Evolutionary conservation across 2,329 filamentous ascomycete species (phyloP).

Genomic region (Apiospora sp.): DNA sequence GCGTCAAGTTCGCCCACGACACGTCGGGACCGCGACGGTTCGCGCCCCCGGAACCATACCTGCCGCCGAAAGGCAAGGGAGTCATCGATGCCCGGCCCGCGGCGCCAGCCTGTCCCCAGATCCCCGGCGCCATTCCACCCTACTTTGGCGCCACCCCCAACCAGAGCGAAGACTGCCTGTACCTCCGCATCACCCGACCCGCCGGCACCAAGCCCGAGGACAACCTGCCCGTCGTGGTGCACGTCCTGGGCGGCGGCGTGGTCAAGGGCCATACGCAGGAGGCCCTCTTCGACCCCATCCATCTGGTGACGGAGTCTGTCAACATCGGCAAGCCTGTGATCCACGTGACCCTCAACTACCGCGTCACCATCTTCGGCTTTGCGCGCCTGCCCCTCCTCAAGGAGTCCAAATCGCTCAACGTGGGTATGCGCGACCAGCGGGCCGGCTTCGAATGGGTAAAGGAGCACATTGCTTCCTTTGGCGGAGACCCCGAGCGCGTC

Average conservation of each 20-base stretch:
- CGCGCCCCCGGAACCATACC: not conserved
- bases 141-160: constrained; percentile 38
- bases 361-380: constrained; percentile 46
- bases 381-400: constrained; percentile 35
- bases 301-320: constrained; percentile 48
- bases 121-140: constrained; percentile 23
- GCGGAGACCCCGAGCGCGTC: constrained; percentile 53
- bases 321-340: constrained; percentile 36
- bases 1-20: constrained; percentile 10
- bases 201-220: constrained; percentile 46
- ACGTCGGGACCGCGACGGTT: not conserved
- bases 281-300: constrained; percentile 42
- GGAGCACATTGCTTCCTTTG: constrained; percentile 56
- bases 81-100: not conserved
- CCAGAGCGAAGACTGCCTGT: constrained; percentile 65
- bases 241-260: constrained; percentile 59
- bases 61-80: not conserved
- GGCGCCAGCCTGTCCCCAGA: not conserved
- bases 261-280: constrained; percentile 48
- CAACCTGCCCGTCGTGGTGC: constrained; percentile 64
- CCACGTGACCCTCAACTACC: constrained; percentile 51
- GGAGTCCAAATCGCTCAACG: constrained; percentile 47
- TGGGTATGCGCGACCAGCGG: constrained; percentile 59
- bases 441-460: constrained; percentile 58
- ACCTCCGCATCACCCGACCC: constrained; percentile 67